Evolutionary conservation across 1,139 yeast species (phyloP).

Genomic region (Komagataea norvegica): DNA sequence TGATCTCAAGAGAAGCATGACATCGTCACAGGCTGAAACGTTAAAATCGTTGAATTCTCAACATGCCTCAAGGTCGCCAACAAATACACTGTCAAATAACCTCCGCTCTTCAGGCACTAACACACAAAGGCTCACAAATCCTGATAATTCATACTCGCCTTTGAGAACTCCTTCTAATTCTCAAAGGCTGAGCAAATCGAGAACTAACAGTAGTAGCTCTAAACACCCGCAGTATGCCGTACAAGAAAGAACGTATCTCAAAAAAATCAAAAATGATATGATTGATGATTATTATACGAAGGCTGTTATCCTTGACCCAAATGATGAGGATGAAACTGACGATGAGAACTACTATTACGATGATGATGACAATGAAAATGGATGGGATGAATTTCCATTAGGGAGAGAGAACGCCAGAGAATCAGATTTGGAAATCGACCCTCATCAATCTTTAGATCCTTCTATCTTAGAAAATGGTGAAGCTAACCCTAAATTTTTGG

Average conservation of each 20-base stretch:
- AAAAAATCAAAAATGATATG: slow-evolving; percentile 57
- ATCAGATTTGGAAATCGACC: slow-evolving; percentile 26
- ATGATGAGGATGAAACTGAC: slow-evolving; percentile 26
- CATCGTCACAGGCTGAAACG: slow-evolving; percentile 9
- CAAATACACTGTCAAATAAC: slow-evolving; percentile 12
- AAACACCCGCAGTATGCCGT: slow-evolving; percentile 30
- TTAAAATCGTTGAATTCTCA: slow-evolving; percentile 6
- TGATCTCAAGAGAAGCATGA: slow-evolving; percentile 11
- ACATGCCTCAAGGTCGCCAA: slow-evolving; percentile 22
- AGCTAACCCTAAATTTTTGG: slow-evolving; percentile 61
- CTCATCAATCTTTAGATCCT: slow-evolving; percentile 17
- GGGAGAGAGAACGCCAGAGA: slow-evolving; percentile 13
- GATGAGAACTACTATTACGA: slow-evolving; percentile 25
- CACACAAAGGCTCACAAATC: slow-evolving; percentile 17
- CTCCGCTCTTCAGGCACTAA: slow-evolving; percentile 19
- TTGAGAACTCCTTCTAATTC: slow-evolving; percentile 24
- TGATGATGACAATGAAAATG: slow-evolving; percentile 16
- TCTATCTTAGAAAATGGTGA: slow-evolving; percentile 20
- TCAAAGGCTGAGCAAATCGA: slow-evolving; percentile 15
- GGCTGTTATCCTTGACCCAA: slow-evolving; percentile 41
- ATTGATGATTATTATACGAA: slow-evolving; percentile 69
- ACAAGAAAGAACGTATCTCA: slow-evolving; percentile 67
- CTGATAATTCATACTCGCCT: slow-evolving; percentile 22
- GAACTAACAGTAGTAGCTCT: slow-evolving; percentile 18
- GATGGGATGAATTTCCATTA: slow-evolving; percentile 11